Percentiles rank a stretch among this genome's conserved stretches.
phyloP scores from a whole-genome alignment of 371 early-diverging fungal genomes.

The Parasitella parasitica region DNA sequence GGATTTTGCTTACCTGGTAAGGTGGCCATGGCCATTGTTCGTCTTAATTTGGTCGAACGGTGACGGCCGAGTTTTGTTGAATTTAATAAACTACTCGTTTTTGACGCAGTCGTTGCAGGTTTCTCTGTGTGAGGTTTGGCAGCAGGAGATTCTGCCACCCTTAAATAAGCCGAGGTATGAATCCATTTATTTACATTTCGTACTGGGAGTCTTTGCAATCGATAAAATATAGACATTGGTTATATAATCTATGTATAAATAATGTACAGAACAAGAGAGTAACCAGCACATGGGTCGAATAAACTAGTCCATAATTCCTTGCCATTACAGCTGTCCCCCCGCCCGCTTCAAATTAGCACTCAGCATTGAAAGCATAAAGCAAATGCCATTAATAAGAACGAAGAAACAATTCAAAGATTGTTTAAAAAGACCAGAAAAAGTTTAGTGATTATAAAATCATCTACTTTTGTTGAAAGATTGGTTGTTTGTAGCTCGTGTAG shows the following conservation, averaged over 20 bases:
- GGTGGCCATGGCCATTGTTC: slow-evolving; percentile 1
- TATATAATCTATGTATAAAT: too few species aligned
- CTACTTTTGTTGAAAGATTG: too few species aligned
- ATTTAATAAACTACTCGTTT: background rate
- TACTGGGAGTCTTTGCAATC: background rate
- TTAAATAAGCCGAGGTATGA: background rate
- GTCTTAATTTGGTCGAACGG: slow-evolving; percentile 2
- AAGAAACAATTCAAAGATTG: too few species aligned
- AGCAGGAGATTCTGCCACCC: background rate
- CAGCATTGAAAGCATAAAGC: background rate
- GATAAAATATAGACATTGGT: background rate
- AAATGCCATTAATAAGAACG: too few species aligned
- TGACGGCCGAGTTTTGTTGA: slow-evolving; percentile 4
- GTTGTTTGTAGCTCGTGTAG: too few species aligned
- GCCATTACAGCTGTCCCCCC: background rate
- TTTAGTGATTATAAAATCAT: too few species aligned
- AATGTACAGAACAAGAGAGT: background rate
- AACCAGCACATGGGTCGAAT: slow-evolving; percentile 5
- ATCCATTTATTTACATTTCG: background rate
- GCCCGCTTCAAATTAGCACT: background rate
- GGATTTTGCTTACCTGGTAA: slow-evolving; percentile 9
- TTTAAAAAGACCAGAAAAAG: too few species aligned
- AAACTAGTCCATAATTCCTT: background rate
- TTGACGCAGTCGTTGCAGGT: background rate
- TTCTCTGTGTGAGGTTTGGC: background rate